Base-by-base conservation (phyloP, 495 filamentous ascomycete genomes). In the Friedmanniomyces endolithicus region DNA sequence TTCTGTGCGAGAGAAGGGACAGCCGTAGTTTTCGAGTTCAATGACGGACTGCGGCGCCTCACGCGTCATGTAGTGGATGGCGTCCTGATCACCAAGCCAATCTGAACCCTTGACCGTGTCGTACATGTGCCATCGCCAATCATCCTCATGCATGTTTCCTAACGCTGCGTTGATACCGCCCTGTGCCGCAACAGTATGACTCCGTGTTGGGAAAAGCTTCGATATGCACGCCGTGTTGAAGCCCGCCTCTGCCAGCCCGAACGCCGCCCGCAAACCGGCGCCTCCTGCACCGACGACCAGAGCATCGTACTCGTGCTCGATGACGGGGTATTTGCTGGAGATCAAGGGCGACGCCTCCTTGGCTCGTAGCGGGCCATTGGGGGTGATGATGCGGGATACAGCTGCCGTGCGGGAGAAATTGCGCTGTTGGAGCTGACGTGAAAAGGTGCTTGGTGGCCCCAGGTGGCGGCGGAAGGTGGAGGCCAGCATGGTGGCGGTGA, bases 91-190 rank as follows among this genome's bases (percentile, higher is more conserved):
- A 70, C 92, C 92, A 27, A 98, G 81, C 92, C 92, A 98, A 78
- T 98, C 92, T 52, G 86, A 92, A 63, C 92, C 92, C 78, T 98
- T 98, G 60, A 98, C 92, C 39, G 92, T 98, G 72, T 98, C 92
- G 78, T 97, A 98, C 88, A 95, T 95, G 78, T 98, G 92, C 90
- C 90, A 97, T 71, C 89, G 82, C 92, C 90, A 97, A 76, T 97
- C 89, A 70, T 98, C 92, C 68, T 79, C 70, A 70, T 87, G 84
- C 82, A 87, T 86, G 72, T 97, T 98, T 70, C 92, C 92, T 62
- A 98, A 79, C 43, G 92, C 92, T 56, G 92, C 92, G 72, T 95
- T 95, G 74, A 95, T 94, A 63, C 89, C 89, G 51, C 87, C 87
- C 67, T 92, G 87, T 34, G 92, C 92, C 41, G 92, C 92, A 60